A percentile compares a stretch with the other conserved stretches of the same genome.
These are phyloP conservation scores for Filosporella fistucella DNA, from an alignment of 495 filamentous ascomycete genomes.

Conservation along the genomic window DNA sequence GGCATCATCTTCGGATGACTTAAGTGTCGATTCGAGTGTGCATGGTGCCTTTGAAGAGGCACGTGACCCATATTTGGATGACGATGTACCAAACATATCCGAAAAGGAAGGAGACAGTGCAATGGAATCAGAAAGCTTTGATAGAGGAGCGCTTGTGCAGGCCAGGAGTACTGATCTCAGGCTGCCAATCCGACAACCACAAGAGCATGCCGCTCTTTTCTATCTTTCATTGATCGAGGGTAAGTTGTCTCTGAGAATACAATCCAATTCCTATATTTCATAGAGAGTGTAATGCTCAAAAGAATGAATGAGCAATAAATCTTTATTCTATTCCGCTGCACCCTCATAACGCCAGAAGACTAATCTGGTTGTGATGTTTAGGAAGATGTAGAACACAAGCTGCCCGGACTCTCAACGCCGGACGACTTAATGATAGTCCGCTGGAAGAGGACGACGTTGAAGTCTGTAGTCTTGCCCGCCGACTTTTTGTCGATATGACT, in stretches of 20 bases:
- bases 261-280: too few relatives aligned
- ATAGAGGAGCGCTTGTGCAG: slow-evolving; percentile 7
- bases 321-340: too few relatives aligned
- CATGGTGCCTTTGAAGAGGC: neutral
- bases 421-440: slow-evolving; percentile 7
- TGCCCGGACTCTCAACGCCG: slow-evolving; percentile 14
- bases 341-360: too few relatives aligned
- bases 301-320: too few relatives aligned
- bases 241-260: too few relatives aligned
- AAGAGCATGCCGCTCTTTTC: slow-evolving; percentile 19
- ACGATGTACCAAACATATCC: neutral
- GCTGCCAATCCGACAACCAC: slow-evolving; percentile 13
- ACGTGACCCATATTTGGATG: slow-evolving; percentile 2
- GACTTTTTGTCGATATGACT: slow-evolving; percentile 20
- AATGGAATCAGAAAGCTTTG: too few relatives aligned
- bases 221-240: slow-evolving; percentile 25
- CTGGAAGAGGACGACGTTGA: slow-evolving; percentile 19
- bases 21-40: slow-evolving; percentile 13
- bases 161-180: neutral
- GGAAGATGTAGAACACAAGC: slow-evolving; percentile 24
- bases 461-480: slow-evolving; percentile 14
- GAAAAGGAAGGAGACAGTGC: too few relatives aligned
- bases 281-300: too few relatives aligned
- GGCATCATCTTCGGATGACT: slow-evolving; percentile 11
- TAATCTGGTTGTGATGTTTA: too few relatives aligned